phyloP scores from a whole-genome alignment of 208 protist species.

The Borovskyia barvae region DNA sequence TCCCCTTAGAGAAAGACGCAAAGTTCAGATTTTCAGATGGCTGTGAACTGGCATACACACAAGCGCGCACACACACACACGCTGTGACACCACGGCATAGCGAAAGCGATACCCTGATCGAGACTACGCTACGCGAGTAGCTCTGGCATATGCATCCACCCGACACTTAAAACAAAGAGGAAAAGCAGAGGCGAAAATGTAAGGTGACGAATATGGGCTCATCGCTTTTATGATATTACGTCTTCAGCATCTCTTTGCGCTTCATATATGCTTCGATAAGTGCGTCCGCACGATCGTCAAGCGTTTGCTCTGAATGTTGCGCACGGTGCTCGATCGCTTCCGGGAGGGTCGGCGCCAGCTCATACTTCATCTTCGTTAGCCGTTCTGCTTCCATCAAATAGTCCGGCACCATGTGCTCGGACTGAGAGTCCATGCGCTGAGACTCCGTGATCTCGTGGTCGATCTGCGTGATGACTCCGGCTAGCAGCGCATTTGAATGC shows the following conservation, averaged over 20 bases:
- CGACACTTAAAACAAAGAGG: too few relatives aligned
- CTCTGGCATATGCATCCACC: too few relatives aligned
- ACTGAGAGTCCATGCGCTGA: conserved; percentile 67
- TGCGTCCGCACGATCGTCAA: conserved; percentile 61
- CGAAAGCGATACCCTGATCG: too few relatives aligned
- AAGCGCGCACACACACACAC: too few relatives aligned
- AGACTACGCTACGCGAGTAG: too few relatives aligned
- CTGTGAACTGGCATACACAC: too few relatives aligned
- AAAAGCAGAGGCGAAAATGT: too few relatives aligned
- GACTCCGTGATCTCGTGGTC: conserved; percentile 66
- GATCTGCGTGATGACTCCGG: conserved; percentile 48
- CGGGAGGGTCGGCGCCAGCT: conserved; percentile 47
- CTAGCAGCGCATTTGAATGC: conserved; percentile 57
- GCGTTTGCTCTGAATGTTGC: conserved; percentile 15
- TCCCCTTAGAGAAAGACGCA: not conserved
- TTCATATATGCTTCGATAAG: conserved; percentile 64
- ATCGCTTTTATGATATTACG: too few relatives aligned
- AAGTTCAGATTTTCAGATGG: too few relatives aligned
- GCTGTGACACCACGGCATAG: too few relatives aligned
- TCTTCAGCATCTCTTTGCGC: conserved; percentile 38
- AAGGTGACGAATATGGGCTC: too few relatives aligned
- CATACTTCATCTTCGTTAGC: conserved; percentile 63
- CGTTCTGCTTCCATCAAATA: conserved; percentile 58
- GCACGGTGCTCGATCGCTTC: conserved; percentile 31
- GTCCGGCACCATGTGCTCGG: conserved; percentile 57